Evolutionary conservation across 306 rosid species (phyloP), one percentile per base, ranked within the genome.

Genomic region (Hippophae gyantsensis): DNA sequence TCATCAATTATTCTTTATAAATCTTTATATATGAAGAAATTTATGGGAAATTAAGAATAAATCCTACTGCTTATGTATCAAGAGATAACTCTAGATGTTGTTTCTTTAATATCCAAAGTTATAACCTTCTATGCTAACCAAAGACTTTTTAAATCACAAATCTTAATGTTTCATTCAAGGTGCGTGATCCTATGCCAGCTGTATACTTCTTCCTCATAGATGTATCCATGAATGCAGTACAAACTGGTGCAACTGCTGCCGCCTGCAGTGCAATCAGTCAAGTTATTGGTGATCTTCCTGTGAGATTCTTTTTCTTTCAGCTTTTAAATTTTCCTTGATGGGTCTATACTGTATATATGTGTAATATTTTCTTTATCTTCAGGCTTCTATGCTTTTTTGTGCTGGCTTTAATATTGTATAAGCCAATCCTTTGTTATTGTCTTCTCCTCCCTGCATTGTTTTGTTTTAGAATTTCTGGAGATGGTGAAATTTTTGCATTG

Each of bases 161-260:
- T 32, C 38, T 32, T 32, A 32, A 32, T 32, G 38, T 32, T 32
- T 32, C 38, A 32, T 32, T 32, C 38, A 2, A 92, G 96, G 99
- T 92, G 66, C 93, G 99, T 42, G 96, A 92, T 71, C 99, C 99
- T 64, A 92, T 92, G 96, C 95, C 99, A 6, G 96, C 99, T 48
- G 93, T 82, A 56, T 92, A 81, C 75, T 92, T 92, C 75, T 92
- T 88, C 73, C 96, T 92, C 71, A 74, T 92, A 38, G 99, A 92
- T 81, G 99, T 88, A 52, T 88, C 99, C 59, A 83, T 85, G 95
- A 92, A 92, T 72, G 93, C 99, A 50, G 72, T 92, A 61, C 96
- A 92, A 82, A 92, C 93, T 74, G 99, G 99, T 75, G 99, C 99
- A 54, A 76, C 99, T 55, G 99, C 90, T 69, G 99, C 99, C 71